Base-by-base conservation (phyloP, 2,329 filamentous ascomycete species). In the Xylaria sp. region DNA sequence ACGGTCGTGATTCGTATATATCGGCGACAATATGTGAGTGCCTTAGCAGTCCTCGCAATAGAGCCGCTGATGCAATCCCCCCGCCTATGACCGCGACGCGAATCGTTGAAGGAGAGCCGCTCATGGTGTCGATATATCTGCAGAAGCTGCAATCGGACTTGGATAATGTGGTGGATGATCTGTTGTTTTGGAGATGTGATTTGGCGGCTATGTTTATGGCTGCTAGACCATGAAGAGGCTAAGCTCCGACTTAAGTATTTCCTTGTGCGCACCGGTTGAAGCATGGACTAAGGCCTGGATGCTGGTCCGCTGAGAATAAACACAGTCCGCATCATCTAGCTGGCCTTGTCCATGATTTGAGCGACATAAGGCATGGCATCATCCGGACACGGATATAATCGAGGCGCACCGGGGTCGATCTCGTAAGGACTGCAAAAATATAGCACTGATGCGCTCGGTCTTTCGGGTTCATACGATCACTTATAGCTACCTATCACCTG, bases 71-170 rank as follows among this genome's bases (percentile, higher is more conserved):
- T 10, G 72, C 71, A 18, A 78, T 53, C 0, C 74, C 73, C 18
- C 76, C 76, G 36, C 77, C 77, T 39, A 78, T 63, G 36, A 78
- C 76, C 45, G 76, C 77, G 30, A 78, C 71, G 32, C 74, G 72
- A 32, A 77, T 75, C 25, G 72, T 73, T 15, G 73, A 74, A 32
- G 72, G 64, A 2, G 67, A 52, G 23, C 57, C 63, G 46, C 43
- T 69, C 73, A 76, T 75, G n/a, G 32, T 71, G 61, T n/a, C 45
- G 9, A 25, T 46, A 25, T 55, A 28, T 28, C 34, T 13, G 23
- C 20, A 32, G 4, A 39, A 20, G 10, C 3, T 58, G 52, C 18
- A 41, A 20, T 59, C 8, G 18, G 50, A 39, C 9, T 30, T 32
- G 18, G 5, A 43, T 58, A 46, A 39, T 15, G 34, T 18, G 30